phyloP scores from a whole-genome alignment of 2,329 filamentous ascomycete species.

The Remersonia thermophila region DNA sequence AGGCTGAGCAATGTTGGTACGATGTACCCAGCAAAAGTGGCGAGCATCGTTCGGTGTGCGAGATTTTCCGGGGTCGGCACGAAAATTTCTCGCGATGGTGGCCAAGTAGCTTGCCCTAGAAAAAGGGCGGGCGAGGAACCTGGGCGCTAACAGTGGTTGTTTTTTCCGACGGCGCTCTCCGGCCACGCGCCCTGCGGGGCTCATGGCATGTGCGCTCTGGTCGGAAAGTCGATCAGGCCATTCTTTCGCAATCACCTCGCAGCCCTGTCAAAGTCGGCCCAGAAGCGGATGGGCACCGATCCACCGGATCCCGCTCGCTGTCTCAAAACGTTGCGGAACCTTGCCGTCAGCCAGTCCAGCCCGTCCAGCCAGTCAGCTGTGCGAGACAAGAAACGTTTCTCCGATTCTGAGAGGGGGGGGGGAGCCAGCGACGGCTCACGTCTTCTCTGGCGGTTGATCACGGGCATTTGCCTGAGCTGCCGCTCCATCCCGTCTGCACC shows the following conservation, averaged over 20 bases:
- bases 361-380: no score
- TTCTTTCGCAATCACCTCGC: not conserved
- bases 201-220: not conserved
- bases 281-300: not conserved
- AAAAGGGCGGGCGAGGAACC: constrained; percentile 1
- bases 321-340: no score
- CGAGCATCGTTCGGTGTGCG: not conserved
- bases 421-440: no score
- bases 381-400: constrained; percentile 1
- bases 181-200: constrained; percentile 15
- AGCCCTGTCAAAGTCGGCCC: constrained; percentile 1
- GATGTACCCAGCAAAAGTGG: no score
- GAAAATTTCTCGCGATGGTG: constrained; percentile 16
- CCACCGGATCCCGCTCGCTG: no score
- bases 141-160: constrained; percentile 9
- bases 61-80: constrained; percentile 6
- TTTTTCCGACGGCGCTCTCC: constrained; percentile 12
- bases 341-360: no score
- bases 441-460: no score
- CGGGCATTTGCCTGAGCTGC: no score
- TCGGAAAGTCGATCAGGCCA: constrained; percentile 11
- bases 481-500: no score
- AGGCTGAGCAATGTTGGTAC: no score
- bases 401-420: no score
- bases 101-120: not conserved